These are phyloP conservation scores for Fusarium virguliforme DNA, from an alignment of 2,329 filamentous ascomycete species.

Conservation along the genomic window DNA sequence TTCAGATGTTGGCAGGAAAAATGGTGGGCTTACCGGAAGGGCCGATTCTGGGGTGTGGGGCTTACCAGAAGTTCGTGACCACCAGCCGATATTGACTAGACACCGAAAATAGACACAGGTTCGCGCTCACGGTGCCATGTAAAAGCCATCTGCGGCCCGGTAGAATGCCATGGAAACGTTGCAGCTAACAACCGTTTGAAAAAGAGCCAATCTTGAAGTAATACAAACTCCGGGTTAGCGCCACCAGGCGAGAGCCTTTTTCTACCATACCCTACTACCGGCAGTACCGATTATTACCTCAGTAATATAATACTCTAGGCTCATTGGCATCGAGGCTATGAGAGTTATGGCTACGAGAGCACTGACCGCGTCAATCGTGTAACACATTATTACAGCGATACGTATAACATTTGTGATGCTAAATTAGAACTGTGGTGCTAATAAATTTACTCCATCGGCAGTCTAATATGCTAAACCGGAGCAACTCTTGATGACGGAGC, in stretches of 20 bases:
- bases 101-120: no score
- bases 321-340: not conserved
- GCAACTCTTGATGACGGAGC: no score
- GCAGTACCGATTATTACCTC: not conserved
- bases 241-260: constrained; percentile 1
- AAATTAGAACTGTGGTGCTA: no score
- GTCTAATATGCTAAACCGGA: no score
- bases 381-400: not conserved
- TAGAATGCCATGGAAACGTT: constrained; percentile 16
- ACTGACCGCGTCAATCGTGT: constrained; percentile 3
- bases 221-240: not conserved
- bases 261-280: not conserved
- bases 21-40: no score
- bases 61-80: no score
- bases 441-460: no score
- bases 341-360: not conserved
- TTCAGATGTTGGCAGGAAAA: no score
- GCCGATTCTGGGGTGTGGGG: no score
- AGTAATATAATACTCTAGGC: not conserved
- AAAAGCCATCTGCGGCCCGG: not conserved
- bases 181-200: not conserved
- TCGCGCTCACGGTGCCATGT: no score
- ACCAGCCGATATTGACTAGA: no score
- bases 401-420: no score
- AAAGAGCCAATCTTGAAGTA: constrained; percentile 15